Evolutionary conservation across 31 red algal species (phyloP).

Genomic region (Pterothamnion heteromorphum): DNA sequence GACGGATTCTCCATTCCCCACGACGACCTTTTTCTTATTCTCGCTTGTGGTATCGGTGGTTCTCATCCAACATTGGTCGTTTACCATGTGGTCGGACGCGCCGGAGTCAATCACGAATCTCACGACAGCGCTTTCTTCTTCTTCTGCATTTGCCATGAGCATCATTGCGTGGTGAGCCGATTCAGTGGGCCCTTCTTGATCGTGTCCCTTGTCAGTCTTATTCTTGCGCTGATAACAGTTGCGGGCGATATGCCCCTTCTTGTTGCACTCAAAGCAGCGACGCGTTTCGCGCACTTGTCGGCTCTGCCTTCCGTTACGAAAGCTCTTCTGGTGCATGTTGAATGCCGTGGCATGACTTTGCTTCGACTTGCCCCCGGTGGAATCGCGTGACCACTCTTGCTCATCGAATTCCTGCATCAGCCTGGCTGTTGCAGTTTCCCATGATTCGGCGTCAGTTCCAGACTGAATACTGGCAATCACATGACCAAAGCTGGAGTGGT

Average conservation of each 20-base stretch:
- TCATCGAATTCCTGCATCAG: constrained; percentile 27
- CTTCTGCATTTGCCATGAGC: too few species aligned
- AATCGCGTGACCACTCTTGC: neutral
- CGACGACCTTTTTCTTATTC: neutral
- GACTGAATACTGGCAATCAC: neutral
- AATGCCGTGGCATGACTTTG: too few species aligned
- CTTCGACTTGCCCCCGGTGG: too few species aligned
- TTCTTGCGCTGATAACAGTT: neutral
- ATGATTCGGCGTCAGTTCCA: neutral
- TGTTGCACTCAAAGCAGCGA: neutral
- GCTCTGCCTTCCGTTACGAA: too few species aligned
- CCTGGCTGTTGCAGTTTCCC: neutral
- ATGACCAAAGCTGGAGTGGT: neutral
- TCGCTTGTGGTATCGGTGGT: neutral
- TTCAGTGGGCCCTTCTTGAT: too few species aligned
- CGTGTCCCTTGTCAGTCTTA: neutral
- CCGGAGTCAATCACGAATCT: neutral
- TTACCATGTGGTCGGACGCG: constrained; percentile 32
- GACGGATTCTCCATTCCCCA: neutral
- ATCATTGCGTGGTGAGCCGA: too few species aligned
- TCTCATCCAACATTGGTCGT: neutral
- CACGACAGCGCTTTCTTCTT: neutral
- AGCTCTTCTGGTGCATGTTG: too few species aligned
- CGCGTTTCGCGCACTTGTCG: too few species aligned
- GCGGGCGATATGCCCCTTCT: neutral